phyloP scores from a whole-genome alignment of 2,329 filamentous ascomycete genomes.

The Diaporthe amygdali region DNA sequence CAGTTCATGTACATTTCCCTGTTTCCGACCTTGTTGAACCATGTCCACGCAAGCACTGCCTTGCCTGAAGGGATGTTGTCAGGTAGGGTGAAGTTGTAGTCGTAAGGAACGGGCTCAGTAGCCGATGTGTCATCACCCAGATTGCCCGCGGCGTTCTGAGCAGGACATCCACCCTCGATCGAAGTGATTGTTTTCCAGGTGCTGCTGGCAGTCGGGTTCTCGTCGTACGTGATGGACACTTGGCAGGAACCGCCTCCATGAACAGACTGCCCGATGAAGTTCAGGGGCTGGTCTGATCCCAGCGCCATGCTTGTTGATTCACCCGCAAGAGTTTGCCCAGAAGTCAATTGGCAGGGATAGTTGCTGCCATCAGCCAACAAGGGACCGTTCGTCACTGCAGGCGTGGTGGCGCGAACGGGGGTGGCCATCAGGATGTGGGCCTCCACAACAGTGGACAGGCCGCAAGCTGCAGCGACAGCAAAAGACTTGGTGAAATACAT shows the following conservation, averaged over 20 bases:
- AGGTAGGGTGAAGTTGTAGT: slow-evolving; percentile 76
- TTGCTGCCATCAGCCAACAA: slow-evolving; percentile 64
- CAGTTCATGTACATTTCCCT: slow-evolving; percentile 99
- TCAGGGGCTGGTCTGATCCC: slow-evolving; percentile 65
- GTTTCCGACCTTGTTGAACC: slow-evolving; percentile 93
- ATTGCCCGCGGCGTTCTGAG: slow-evolving; percentile 62
- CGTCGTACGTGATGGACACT: slow-evolving; percentile 82
- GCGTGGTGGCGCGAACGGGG: slow-evolving; percentile 66
- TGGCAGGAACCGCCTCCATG: slow-evolving; percentile 96
- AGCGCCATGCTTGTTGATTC: slow-evolving; percentile 63
- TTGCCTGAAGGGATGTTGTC: slow-evolving; percentile 74
- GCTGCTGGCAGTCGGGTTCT: slow-evolving; percentile 66
- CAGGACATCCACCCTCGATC: slow-evolving; percentile 84
- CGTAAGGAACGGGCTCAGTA: slow-evolving; percentile 50
- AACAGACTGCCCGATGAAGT: slow-evolving; percentile 73
- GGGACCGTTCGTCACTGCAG: slow-evolving; percentile 63
- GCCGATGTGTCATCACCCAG: slow-evolving; percentile 49
- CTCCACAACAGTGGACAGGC: slow-evolving; percentile 63
- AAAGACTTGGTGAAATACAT: slow-evolving; percentile 57
- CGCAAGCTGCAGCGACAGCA: slow-evolving; percentile 52
- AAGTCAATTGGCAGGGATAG: slow-evolving; percentile 83
- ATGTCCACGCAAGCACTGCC: slow-evolving; percentile 88
- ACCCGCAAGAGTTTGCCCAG: slow-evolving; percentile 50
- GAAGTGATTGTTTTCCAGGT: slow-evolving; percentile 91
- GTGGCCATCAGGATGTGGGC: slow-evolving; percentile 79